Percentiles rank a stretch among this genome's conserved stretches.
phyloP scores from a whole-genome alignment of 148 eudicot genomes.

The Vaccinium myrtillus region DNA sequence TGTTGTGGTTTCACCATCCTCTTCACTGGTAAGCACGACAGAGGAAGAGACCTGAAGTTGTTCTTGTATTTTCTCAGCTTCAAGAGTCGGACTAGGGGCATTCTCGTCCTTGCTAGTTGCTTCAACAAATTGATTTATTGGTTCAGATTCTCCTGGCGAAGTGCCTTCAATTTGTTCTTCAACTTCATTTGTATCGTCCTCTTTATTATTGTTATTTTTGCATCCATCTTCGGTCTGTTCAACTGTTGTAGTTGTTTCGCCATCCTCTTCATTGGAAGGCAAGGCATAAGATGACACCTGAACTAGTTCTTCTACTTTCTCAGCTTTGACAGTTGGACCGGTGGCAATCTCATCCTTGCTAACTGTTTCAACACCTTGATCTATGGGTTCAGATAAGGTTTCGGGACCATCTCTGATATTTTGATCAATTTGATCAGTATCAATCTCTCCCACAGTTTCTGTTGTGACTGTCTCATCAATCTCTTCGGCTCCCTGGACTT shows the following conservation, averaged over 20 bases:
- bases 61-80: not conserved
- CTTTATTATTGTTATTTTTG: not conserved
- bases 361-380: conserved; percentile 13
- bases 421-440: not conserved
- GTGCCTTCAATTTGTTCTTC: not conserved
- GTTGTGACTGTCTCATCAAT: conserved; percentile 6
- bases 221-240: not conserved
- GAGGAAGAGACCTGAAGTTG: conserved; percentile 14
- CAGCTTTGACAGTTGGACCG: not conserved
- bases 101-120: not conserved
- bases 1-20: not conserved
- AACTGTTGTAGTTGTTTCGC: not conserved
- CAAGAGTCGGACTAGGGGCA: not conserved
- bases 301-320: conserved; percentile 2
- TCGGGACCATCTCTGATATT: not conserved
- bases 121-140: not conserved
- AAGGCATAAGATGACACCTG: not conserved
- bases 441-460: conserved; percentile 9
- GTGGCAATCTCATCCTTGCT: not conserved
- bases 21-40: not conserved
- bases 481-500: conserved; percentile 3
- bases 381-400: not conserved
- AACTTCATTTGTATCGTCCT: not conserved
- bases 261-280: not conserved
- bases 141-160: not conserved